phyloP scores from a whole-genome alignment of 176 grass and related monocot genomes.

The Aegilops speltoides region DNA sequence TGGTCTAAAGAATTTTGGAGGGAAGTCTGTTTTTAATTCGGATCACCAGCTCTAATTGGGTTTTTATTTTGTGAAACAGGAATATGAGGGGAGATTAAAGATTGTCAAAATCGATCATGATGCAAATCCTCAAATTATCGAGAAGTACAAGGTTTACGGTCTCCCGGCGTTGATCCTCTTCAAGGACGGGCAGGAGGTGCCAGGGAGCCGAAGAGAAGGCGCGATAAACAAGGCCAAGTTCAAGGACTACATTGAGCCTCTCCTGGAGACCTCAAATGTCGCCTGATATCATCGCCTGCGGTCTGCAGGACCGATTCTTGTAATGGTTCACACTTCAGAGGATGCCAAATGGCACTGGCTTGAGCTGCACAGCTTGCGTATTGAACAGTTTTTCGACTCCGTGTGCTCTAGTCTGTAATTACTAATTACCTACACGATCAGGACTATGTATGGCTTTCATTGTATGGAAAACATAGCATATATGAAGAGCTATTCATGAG shows the following conservation, averaged over 20 bases:
- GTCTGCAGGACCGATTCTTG: background rate
- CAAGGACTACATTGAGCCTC: conserved; percentile 74
- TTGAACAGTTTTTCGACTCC: background rate
- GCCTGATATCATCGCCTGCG: conserved; percentile 11
- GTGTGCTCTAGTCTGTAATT: conserved; percentile 22
- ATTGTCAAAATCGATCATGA: conserved; percentile 97
- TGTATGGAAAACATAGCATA: background rate
- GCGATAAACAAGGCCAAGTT: conserved; percentile 82
- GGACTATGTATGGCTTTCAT: background rate
- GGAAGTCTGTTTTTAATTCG: background rate
- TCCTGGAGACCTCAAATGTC: conserved; percentile 43
- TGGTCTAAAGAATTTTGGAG: background rate
- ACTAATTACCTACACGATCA: conserved; percentile 34
- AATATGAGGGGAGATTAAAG: conserved; percentile 70
- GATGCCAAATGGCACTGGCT: conserved; percentile 5
- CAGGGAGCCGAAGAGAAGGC: conserved; percentile 82
- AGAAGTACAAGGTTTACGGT: conserved; percentile 82
- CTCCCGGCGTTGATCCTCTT: conserved; percentile 81
- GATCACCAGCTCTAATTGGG: background rate
- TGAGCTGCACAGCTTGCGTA: background rate
- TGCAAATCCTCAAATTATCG: conserved; percentile 69
- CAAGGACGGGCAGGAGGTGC: conserved; percentile 85
- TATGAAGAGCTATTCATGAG: conserved; percentile 15
- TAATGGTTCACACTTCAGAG: background rate
- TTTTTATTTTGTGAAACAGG: conserved; percentile 32